Percentiles rank a stretch among this genome's conserved stretches.
These are phyloP conservation scores for Cyclanthera cordifolia DNA, from an alignment of 306 rosid genomes.

Conservation along the genomic window DNA sequence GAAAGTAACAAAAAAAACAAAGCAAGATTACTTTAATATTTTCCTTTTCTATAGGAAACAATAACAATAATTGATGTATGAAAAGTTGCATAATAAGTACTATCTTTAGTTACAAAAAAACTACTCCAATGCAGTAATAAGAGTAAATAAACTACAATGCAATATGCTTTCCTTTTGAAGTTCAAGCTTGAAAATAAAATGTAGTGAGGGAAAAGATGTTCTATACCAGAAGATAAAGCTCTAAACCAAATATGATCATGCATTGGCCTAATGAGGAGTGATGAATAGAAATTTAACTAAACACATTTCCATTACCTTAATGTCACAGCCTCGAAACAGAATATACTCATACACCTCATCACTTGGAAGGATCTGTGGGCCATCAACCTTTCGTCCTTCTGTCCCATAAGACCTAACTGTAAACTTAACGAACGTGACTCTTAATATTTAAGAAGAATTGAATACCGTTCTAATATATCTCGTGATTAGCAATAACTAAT, in stretches of 20 bases:
- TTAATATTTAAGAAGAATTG: neutral
- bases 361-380: conserved; percentile 52
- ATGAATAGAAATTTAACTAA: neutral
- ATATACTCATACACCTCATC: conserved; percentile 60
- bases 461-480: neutral
- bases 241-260: neutral
- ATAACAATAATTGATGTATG: too few species aligned
- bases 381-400: conserved; percentile 65
- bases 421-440: neutral
- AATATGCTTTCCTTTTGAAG: neutral
- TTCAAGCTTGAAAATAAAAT: neutral
- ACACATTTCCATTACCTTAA: conserved; percentile 35
- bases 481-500: neutral
- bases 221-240: neutral
- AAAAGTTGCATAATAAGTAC: too few species aligned
- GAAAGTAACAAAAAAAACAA: neutral
- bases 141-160: too few species aligned
- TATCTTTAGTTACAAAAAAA: too few species aligned
- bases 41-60: too few species aligned
- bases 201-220: neutral
- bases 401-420: conserved; percentile 73
- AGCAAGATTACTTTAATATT: neutral
- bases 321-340: conserved; percentile 56
- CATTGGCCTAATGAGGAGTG: neutral
- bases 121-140: too few species aligned